Evolutionary conservation across 805 yeast species (phyloP).

Genomic region (Wickerhamomyces xylosicus): DNA sequence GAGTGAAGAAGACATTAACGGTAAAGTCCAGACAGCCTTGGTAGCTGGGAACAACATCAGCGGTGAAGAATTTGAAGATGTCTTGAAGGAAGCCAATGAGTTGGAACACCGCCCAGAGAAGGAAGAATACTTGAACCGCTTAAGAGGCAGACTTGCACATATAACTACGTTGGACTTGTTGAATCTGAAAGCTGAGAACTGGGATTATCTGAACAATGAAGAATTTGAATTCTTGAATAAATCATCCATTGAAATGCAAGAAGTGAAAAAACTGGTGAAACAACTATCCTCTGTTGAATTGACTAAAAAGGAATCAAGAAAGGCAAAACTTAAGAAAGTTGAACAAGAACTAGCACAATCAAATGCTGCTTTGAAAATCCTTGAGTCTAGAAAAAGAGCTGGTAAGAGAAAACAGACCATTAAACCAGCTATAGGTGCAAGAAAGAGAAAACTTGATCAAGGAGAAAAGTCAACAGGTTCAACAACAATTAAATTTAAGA

Average conservation of each 20-base stretch:
- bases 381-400: not conserved
- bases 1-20: not conserved
- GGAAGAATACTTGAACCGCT: slow-evolving; percentile 13
- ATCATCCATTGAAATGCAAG: slow-evolving; percentile 17
- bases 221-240: slow-evolving; percentile 17
- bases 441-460: not conserved
- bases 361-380: not conserved
- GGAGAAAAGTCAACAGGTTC: not conserved
- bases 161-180: slow-evolving; percentile 18
- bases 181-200: slow-evolving; percentile 15
- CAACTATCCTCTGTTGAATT: slow-evolving; percentile 17
- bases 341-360: not conserved
- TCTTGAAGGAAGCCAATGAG: slow-evolving; percentile 14
- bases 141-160: slow-evolving; percentile 17
- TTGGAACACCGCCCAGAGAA: slow-evolving; percentile 13
- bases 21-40: not conserved
- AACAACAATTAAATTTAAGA: not conserved
- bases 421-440: too few relatives aligned
- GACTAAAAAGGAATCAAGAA: slow-evolving; percentile 13
- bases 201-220: slow-evolving; percentile 18
- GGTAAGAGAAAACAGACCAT: not conserved
- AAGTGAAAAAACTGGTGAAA: slow-evolving; percentile 19
- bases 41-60: slow-evolving; percentile 1
- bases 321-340: slow-evolving; percentile 1
- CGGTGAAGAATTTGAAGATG: slow-evolving; percentile 9